Base-by-base conservation (phyloP, 2,329 filamentous ascomycete genomes). In the Furcasterigmium sp. region DNA sequence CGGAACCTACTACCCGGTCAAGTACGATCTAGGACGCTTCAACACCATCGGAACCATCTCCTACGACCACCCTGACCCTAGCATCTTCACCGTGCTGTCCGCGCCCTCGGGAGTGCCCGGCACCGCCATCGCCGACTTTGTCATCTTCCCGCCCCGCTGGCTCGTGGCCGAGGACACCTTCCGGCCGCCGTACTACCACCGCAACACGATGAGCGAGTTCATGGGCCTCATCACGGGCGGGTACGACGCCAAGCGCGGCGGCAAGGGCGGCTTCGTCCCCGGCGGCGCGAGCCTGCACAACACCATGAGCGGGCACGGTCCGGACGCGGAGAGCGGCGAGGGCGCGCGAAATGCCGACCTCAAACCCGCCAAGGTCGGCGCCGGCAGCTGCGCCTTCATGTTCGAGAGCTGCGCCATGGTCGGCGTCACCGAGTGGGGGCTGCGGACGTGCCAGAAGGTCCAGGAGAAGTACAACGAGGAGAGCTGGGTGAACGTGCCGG, bases 11-110 rank as follows among this genome's bases (percentile, higher is more conserved):
- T 84, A 85, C 47, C 86, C 86, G 0, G 88, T 81, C 74, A 91
- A 91, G 64, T 91, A 91, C 66, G 86, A 90, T 54, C 73, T 91
- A 1, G 84, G 82, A 20, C 79, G 84, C 25, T 91, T 89, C 72
- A 85, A 84, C 64, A 80, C 79, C 35, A 81, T 91, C 36, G 86
- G 85, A 17, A 80, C 74, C 43, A 80, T 87, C 51, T 84, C 80
- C 8, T 87, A 79, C 56, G 86, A 91, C 60, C 86, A 91, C 56
- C 85, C 85, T 1, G 86, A 91, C 56, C 86, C 86, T 1, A 82
- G 76, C 49, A 89, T 91, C 60, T 91, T 84, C 65, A 89, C 80
- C 1, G 83, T 87, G 5, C 69, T 85, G 19, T 79, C 83, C 2
- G 81, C 80, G 3, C 79, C 74, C 20, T 79, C 78, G n/a, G 63